Conservation (phyloP, 768 basidiomycete genomes). For the Mycena indigotica region DNA sequence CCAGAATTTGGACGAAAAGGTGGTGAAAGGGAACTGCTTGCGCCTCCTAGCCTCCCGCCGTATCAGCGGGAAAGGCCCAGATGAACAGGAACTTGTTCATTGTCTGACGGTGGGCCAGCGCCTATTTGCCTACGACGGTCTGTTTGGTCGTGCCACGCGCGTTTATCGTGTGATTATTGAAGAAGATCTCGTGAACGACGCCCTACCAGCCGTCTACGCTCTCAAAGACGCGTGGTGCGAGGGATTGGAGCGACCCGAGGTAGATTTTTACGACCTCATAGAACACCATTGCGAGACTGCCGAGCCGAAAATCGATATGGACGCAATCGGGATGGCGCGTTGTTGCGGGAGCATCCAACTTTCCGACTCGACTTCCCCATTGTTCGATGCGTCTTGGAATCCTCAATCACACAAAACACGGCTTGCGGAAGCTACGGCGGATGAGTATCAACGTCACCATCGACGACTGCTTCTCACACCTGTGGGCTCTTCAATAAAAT, state of each 20-base stretch:
- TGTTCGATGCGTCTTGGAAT: background rate
- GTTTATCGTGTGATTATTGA: conserved; percentile 3
- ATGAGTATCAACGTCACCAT: conserved; percentile 7
- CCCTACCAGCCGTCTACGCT: conserved; percentile 4
- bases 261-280: conserved; percentile 6
- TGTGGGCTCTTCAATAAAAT: background rate
- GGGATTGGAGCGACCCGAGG: conserved; percentile 1
- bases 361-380: background rate
- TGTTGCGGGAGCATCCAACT: conserved; percentile 5
- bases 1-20: background rate
- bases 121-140: conserved; percentile 1
- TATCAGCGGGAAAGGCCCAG: background rate
- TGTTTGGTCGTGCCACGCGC: conserved; percentile 11
- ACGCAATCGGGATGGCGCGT: background rate
- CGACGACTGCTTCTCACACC: conserved; percentile 3
- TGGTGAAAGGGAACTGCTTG: background rate
- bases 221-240: conserved; percentile 6
- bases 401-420: background rate
- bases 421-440: background rate
- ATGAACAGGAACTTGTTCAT: background rate
- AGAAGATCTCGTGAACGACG: background rate
- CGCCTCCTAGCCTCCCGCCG: background rate
- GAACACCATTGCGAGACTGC: background rate
- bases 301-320: background rate
- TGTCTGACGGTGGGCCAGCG: conserved; percentile 5